A percentile compares a stretch with the other conserved stretches of the same genome.
These are phyloP conservation scores for Trametopsis cervina DNA, from an alignment of 768 basidiomycete genomes.

Conservation along the genomic window DNA sequence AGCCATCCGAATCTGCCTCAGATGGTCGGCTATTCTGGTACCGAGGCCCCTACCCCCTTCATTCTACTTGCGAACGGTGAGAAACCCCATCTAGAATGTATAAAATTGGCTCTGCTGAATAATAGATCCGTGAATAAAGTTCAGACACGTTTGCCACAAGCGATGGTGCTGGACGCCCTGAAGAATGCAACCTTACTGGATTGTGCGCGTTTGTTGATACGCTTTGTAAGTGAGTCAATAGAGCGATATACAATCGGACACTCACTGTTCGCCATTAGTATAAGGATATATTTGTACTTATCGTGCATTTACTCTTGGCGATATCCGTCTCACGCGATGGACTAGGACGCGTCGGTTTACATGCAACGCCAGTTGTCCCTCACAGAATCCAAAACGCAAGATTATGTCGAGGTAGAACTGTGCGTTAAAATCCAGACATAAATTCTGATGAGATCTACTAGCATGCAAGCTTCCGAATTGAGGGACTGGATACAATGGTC, in stretches of 20 bases:
- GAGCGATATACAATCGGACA: not conserved
- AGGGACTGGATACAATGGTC: conserved; percentile 28
- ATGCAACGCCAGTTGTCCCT: conserved; percentile 35
- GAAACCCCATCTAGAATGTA: not conserved
- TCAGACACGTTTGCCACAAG: conserved; percentile 36
- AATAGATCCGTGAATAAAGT: conserved; percentile 25
- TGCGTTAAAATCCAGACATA: not conserved
- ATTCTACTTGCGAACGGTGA: conserved; percentile 45
- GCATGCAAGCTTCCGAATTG: conserved; percentile 34
- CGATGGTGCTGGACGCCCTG: conserved; percentile 29
- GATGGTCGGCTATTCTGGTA: conserved; percentile 43
- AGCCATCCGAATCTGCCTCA: conserved; percentile 50
- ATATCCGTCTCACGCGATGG: not conserved
- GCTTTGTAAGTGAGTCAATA: conserved; percentile 22
- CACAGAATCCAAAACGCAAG: conserved; percentile 33
- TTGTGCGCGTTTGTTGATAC: conserved; percentile 29
- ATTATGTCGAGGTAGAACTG: conserved; percentile 40
- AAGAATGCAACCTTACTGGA: conserved; percentile 30
- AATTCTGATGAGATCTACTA: conserved; percentile 11
- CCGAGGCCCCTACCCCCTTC: conserved; percentile 39
- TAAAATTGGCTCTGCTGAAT: not conserved
- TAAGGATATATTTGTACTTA: conserved; percentile 31
- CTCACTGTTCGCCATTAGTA: conserved; percentile 24
- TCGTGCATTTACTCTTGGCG: not conserved
- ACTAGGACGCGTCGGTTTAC: conserved; percentile 39